Conservation (phyloP, 2,329 filamentous ascomycete genomes). For the Cytospora piceicola region DNA sequence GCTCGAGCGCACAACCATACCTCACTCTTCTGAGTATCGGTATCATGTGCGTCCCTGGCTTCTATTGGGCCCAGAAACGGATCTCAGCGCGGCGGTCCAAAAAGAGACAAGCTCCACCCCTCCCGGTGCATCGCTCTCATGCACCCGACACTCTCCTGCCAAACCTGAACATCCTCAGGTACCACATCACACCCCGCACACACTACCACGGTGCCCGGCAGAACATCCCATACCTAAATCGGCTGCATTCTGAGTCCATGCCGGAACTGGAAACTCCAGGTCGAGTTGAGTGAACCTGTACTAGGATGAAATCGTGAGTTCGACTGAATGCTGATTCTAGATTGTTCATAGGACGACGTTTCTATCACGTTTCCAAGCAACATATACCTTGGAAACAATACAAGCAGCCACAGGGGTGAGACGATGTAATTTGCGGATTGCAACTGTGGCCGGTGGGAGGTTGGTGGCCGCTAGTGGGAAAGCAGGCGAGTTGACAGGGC, state of each 20-base stretch:
- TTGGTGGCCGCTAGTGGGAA: too few species aligned
- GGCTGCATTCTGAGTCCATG: not conserved
- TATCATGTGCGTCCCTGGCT: not conserved
- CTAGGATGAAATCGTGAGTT: not conserved
- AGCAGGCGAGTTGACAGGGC: too few species aligned
- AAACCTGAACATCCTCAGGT: not conserved
- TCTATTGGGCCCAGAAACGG: conserved; percentile 1
- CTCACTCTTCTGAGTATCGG: conserved; percentile 3
- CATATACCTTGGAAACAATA: not conserved
- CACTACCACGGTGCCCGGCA: not conserved
- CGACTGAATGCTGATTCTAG: not conserved
- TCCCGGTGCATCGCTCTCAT: not conserved
- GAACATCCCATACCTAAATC: not conserved
- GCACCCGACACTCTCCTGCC: not conserved
- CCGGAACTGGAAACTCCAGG: not conserved
- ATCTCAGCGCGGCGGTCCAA: not conserved
- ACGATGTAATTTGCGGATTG: too few species aligned
- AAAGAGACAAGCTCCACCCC: not conserved
- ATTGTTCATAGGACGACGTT: not conserved
- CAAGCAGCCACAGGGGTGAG: not conserved
- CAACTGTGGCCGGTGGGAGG: too few species aligned
- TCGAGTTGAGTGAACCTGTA: not conserved
- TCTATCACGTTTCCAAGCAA: not conserved
- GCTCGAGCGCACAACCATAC: not conserved
- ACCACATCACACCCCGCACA: not conserved